phyloP scores from a whole-genome alignment of 208 protist genomes.

The Angomonas ambiguus region DNA sequence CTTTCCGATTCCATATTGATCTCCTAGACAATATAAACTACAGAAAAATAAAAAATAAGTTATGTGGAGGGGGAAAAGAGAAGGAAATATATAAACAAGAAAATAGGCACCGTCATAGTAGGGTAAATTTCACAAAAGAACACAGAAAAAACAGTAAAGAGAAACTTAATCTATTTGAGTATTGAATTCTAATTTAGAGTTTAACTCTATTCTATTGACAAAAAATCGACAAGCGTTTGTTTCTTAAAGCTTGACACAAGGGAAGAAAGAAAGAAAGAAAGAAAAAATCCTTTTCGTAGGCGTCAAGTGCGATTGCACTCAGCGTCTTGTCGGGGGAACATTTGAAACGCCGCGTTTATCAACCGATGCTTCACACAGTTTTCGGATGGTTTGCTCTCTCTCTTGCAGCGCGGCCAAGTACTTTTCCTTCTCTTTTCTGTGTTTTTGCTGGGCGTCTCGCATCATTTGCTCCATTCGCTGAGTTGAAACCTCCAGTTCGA shows the following conservation, averaged over 20 bases:
- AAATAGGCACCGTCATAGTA: too few relatives aligned
- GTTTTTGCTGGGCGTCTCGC: conserved; percentile 26
- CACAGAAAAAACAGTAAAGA: conserved; percentile 3
- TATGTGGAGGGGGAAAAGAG: background rate
- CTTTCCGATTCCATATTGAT: background rate
- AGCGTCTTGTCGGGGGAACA: background rate
- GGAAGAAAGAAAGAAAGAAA: conserved; percentile 6
- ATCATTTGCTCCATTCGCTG: conserved; percentile 40
- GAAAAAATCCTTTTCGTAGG: conserved; percentile 1
- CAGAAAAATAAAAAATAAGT: background rate
- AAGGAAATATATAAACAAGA: conserved; percentile 9
- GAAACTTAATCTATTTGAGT: too few relatives aligned
- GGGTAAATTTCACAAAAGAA: too few relatives aligned
- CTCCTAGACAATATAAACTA: background rate
- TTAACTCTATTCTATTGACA: too few relatives aligned
- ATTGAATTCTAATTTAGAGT: background rate
- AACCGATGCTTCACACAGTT: conserved; percentile 30
- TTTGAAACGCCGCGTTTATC: background rate
- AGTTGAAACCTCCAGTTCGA: conserved; percentile 45
- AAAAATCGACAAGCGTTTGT: background rate
- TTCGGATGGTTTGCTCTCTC: conserved; percentile 60
- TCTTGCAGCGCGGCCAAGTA: conserved; percentile 56
- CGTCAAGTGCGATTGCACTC: background rate
- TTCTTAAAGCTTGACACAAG: background rate
- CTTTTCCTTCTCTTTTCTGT: conserved; percentile 40